phyloP scores from a whole-genome alignment of 768 basidiomycete species.

The Gautieria morchelliformis region DNA sequence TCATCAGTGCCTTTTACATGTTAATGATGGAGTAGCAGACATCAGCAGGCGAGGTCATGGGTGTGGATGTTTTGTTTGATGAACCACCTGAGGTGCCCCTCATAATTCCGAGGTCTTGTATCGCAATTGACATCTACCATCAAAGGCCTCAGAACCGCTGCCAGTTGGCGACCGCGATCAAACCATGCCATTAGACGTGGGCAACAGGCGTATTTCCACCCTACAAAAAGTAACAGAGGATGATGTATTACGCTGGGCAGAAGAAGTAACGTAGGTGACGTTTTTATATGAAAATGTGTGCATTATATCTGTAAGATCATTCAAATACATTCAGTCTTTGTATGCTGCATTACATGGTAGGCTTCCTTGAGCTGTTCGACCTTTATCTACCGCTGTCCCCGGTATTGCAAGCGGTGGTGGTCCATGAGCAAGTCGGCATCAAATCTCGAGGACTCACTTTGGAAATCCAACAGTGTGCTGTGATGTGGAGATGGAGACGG shows the following conservation, averaged over 20 bases:
- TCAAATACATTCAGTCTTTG: too few relatives aligned
- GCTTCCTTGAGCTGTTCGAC: too few relatives aligned
- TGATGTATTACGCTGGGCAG: constrained; percentile 52
- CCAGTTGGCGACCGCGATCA: background rate
- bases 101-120: background rate
- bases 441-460: too few relatives aligned
- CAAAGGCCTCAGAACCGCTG: background rate
- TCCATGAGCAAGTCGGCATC: too few relatives aligned
- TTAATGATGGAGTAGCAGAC: background rate
- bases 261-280: constrained; percentile 24
- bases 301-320: background rate
- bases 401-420: too few relatives aligned
- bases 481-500: too few relatives aligned
- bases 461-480: too few relatives aligned
- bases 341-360: too few relatives aligned
- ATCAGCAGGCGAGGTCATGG: background rate
- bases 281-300: too few relatives aligned
- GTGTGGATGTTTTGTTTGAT: constrained; percentile 1
- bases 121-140: background rate
- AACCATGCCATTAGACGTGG: constrained; percentile 10
- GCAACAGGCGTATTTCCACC: constrained; percentile 13
- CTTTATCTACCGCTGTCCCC: too few relatives aligned
- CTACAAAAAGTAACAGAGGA: constrained; percentile 18
- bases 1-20: background rate
- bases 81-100: background rate